Evolutionary conservation across 2,329 filamentous ascomycete genomes (phyloP).

Genomic region (Rhynchosporium agropyri): DNA sequence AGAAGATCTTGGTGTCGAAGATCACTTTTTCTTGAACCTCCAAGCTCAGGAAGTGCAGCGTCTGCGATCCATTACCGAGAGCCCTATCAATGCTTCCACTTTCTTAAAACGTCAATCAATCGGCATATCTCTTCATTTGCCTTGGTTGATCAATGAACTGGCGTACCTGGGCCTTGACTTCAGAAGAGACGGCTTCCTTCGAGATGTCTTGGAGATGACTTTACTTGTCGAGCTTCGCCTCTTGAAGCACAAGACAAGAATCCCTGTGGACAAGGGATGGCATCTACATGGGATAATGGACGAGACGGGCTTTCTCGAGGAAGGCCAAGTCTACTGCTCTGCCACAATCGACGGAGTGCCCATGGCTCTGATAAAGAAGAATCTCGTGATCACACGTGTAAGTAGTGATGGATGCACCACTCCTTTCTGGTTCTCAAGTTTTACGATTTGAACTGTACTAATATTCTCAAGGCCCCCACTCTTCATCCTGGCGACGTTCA

Average conservation of each 20-base stretch:
- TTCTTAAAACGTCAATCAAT: conserved; percentile 67
- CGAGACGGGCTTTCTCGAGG: conserved; percentile 68
- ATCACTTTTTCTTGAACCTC: conserved; percentile 62
- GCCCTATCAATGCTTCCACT: conserved; percentile 61
- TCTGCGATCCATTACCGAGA: conserved; percentile 61
- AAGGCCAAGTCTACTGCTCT: conserved; percentile 69
- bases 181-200: conserved; percentile 68
- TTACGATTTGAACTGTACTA: neutral
- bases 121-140: conserved; percentile 61
- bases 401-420: neutral
- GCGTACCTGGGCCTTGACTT: conserved; percentile 64
- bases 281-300: conserved; percentile 85
- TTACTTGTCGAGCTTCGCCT: conserved; percentile 71
- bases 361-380: conserved; percentile 28
- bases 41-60: conserved; percentile 64
- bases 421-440: neutral
- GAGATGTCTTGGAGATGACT: conserved; percentile 68
- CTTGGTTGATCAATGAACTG: conserved; percentile 63
- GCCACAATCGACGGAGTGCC: conserved; percentile 49
- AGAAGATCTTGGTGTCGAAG: conserved; percentile 70
- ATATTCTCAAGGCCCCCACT: conserved; percentile 60
- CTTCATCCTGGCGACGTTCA: conserved; percentile 83
- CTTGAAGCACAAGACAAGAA: conserved; percentile 78
- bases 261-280: conserved; percentile 69
- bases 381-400: conserved; percentile 62